A percentile compares a stretch with the other conserved stretches of the same genome.
Conservation (phyloP, 1,139 yeast species). For the Candida labiduridarum region DNA sequence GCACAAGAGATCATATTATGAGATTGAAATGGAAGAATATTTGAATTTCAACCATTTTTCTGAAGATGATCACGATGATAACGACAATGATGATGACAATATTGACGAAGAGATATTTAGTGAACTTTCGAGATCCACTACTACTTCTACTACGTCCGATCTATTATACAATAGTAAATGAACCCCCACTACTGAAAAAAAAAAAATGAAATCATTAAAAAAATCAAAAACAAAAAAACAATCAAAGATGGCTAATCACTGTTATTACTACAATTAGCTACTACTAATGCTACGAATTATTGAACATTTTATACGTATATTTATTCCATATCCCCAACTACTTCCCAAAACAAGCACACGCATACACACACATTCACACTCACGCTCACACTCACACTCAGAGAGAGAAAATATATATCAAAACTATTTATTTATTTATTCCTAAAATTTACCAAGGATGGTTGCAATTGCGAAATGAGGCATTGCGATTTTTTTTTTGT, state of each 20-base stretch:
- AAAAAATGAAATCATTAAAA: background rate
- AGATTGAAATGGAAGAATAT: constrained; percentile 3
- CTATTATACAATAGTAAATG: constrained; percentile 2
- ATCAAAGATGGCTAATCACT: background rate
- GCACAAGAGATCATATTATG: constrained; percentile 3
- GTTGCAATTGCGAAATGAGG: too few relatives aligned
- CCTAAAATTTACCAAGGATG: background rate
- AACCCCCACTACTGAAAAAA: background rate
- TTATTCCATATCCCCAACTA: background rate
- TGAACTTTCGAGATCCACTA: constrained; percentile 2
- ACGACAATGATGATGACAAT: background rate
- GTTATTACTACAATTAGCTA: background rate
- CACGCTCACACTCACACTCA: too few relatives aligned
- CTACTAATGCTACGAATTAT: background rate
- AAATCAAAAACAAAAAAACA: background rate
- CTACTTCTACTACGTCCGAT: background rate
- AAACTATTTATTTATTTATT: background rate
- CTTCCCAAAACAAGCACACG: background rate
- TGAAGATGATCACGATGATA: constrained; percentile 1
- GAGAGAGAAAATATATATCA: too few relatives aligned
- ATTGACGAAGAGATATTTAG: constrained; percentile 1
- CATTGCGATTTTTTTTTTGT: too few relatives aligned
- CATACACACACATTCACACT: too few relatives aligned
- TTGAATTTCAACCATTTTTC: background rate
- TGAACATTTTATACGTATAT: background rate